Evolutionary conservation across 768 basidiomycete genomes (phyloP).

Genomic region (Lactarius hatsudake): DNA sequence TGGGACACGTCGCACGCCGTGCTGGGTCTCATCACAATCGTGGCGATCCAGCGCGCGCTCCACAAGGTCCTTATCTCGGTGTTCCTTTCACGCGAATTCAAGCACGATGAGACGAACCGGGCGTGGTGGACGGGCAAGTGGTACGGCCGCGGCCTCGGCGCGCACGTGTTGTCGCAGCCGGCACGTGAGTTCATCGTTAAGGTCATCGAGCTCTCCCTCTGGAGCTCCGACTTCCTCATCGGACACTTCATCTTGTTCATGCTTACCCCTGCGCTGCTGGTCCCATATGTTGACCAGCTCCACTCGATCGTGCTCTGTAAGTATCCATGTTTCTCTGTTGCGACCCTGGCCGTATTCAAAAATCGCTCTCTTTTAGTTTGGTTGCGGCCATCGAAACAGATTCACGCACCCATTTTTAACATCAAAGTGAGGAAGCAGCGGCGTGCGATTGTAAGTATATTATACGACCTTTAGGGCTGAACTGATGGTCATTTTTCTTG

Average conservation of each 20-base stretch:
- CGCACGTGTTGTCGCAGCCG: slow-evolving; percentile 91
- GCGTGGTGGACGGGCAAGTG: slow-evolving; percentile 99
- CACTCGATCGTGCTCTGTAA: slow-evolving; percentile 94
- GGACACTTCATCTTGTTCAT: slow-evolving; percentile 84
- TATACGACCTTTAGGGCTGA: neutral
- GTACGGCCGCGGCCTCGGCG: slow-evolving; percentile 91
- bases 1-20: slow-evolving; percentile 98
- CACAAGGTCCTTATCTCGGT: slow-evolving; percentile 94
- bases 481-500: slow-evolving; percentile 5
- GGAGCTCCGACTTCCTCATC: slow-evolving; percentile 92
- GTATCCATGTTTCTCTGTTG: slow-evolving; percentile 34
- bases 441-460: slow-evolving; percentile 73
- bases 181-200: slow-evolving; percentile 98
- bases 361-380: slow-evolving; percentile 58
- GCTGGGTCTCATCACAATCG: slow-evolving; percentile 84
- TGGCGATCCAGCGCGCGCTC: slow-evolving; percentile 87
- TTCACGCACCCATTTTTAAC: slow-evolving; percentile 87
- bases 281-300: slow-evolving; percentile 83
- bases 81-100: slow-evolving; percentile 94
- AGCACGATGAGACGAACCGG: slow-evolving; percentile 96
- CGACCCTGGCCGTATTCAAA: slow-evolving; percentile 29
- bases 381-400: slow-evolving; percentile 92
- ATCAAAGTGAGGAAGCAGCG: slow-evolving; percentile 88
- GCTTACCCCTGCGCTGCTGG: slow-evolving; percentile 76
- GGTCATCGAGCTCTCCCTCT: slow-evolving; percentile 95